Conservation (phyloP, 805 yeast genomes). For the Lipomyces lipofer region DNA sequence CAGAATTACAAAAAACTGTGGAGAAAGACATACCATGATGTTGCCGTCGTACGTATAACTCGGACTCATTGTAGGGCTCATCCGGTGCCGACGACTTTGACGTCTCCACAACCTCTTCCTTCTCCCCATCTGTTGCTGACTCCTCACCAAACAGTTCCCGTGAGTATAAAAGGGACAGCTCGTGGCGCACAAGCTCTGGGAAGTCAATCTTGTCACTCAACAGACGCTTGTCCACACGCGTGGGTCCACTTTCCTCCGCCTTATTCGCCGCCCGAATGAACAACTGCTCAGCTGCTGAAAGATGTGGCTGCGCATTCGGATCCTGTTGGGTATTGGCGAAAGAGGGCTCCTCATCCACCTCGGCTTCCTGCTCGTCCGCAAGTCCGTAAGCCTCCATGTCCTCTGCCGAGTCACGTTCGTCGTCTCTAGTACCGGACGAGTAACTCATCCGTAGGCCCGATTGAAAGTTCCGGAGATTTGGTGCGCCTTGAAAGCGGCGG, state of each 20-base stretch:
- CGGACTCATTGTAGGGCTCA: conserved; percentile 20
- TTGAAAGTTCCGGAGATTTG: no score
- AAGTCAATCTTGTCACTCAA: conserved; percentile 3
- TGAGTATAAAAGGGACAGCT: neutral
- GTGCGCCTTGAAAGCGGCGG: no score
- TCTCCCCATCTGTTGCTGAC: neutral
- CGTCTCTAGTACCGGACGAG: neutral
- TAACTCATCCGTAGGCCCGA: no score
- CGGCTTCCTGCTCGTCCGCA: conserved; percentile 22
- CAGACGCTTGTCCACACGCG: neutral
- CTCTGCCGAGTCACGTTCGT: neutral
- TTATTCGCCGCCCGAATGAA: conserved; percentile 1
- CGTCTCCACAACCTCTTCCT: neutral
- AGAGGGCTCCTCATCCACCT: conserved; percentile 26
- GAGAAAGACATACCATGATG: conserved; percentile 26
- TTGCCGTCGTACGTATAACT: conserved; percentile 23
- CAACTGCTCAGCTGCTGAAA: conserved; percentile 4
- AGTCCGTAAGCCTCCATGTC: neutral
- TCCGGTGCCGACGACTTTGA: neutral
- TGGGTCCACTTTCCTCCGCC: neutral
- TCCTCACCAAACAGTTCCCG: conserved; percentile 1
- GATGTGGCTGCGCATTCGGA: neutral
- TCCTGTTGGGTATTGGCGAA: conserved; percentile 15
- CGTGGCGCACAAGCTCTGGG: neutral
- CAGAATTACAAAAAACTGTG: neutral